Conservation (phyloP, 2,329 filamentous ascomycete genomes). For the Aspergillus luchuensis region DNA sequence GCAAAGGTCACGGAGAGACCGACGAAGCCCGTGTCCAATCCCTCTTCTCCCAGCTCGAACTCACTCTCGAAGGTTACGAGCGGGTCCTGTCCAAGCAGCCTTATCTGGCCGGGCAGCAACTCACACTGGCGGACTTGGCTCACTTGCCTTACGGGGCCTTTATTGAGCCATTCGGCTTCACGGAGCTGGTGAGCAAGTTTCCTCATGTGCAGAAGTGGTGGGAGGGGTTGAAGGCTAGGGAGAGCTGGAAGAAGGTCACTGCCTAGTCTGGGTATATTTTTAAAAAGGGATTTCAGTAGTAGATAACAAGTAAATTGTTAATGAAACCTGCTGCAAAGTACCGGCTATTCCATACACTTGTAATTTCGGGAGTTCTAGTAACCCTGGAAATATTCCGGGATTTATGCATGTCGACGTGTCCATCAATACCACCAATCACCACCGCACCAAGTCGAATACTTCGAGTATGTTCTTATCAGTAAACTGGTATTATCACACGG, state of each 20-base stretch:
- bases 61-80: slow-evolving; percentile 21
- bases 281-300: too few species aligned
- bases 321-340: too few species aligned
- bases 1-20: slow-evolving; percentile 14
- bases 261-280: not conserved
- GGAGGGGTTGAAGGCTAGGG: slow-evolving; percentile 17
- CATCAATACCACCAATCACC: not conserved
- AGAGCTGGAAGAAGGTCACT: slow-evolving; percentile 15
- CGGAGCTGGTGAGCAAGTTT: slow-evolving; percentile 18
- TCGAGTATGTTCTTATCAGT: too few species aligned
- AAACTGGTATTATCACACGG: too few species aligned
- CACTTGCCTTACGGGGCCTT: slow-evolving; percentile 18
- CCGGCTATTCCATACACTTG: too few species aligned
- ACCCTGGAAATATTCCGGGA: too few species aligned
- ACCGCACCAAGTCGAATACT: too few species aligned
- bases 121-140: slow-evolving; percentile 20
- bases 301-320: too few species aligned
- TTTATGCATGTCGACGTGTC: not conserved
- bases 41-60: slow-evolving; percentile 15
- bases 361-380: too few species aligned
- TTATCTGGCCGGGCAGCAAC: slow-evolving; percentile 22
- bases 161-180: slow-evolving; percentile 16
- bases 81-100: slow-evolving; percentile 23
- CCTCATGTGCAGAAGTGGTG: slow-evolving; percentile 18
- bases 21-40: slow-evolving; percentile 16